Evolutionary conservation across 306 rosid species (phyloP).

Genomic region (Quercus bicolor): DNA sequence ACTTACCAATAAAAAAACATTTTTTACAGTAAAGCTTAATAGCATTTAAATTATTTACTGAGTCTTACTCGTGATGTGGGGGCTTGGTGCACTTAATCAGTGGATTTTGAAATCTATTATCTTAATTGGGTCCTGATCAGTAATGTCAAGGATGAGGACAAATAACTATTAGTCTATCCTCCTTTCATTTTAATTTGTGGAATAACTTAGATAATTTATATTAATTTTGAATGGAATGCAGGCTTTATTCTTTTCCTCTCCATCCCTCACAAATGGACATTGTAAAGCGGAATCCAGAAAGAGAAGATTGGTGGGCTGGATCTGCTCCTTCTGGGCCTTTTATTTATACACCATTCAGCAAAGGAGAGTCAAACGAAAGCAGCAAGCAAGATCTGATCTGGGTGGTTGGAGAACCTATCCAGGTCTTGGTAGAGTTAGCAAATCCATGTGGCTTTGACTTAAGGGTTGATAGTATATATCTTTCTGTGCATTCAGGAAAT

Average conservation of each 20-base stretch:
- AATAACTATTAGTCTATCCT: neutral
- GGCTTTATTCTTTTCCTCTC: conserved; percentile 87
- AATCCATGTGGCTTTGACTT: conserved; percentile 96
- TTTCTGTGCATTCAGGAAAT: conserved; percentile 86
- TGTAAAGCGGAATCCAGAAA: conserved; percentile 79
- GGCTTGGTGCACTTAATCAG: neutral
- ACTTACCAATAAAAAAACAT: no score
- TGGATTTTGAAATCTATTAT: neutral
- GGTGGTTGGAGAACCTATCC: conserved; percentile 93
- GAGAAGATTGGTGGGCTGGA: conserved; percentile 98
- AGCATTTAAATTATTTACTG: neutral
- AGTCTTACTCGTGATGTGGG: neutral
- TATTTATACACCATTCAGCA: conserved; percentile 95
- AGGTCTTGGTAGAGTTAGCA: conserved; percentile 91
- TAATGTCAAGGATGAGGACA: neutral
- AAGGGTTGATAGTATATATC: conserved; percentile 92
- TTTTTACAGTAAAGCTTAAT: no score
- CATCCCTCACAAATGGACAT: conserved; percentile 84
- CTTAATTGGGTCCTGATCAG: neutral
- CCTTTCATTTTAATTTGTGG: neutral
- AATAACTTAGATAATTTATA: conserved; percentile 9
- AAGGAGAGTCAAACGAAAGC: conserved; percentile 70
- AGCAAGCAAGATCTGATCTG: conserved; percentile 81
- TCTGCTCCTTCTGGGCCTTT: conserved; percentile 94
- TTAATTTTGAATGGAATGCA: conserved; percentile 35